Conservation (phyloP, 176 grass and related monocot species). For the Musa acuminata region DNA sequence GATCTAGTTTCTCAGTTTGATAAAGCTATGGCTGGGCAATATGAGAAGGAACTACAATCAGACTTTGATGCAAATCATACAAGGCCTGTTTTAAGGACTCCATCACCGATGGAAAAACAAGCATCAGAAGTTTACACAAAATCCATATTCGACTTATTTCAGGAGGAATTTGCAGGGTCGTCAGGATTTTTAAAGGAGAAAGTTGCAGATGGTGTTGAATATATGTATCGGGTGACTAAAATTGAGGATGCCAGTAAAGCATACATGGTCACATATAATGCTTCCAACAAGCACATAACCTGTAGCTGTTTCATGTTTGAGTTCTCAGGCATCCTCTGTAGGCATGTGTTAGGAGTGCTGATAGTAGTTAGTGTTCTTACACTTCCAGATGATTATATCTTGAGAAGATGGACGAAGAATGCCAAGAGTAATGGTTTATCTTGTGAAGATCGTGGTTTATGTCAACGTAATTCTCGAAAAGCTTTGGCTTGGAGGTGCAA, state of each 20-base stretch:
- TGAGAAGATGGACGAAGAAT: slow-evolving; percentile 45
- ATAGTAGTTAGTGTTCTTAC: slow-evolving; percentile 16
- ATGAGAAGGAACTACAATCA: slow-evolving; percentile 45
- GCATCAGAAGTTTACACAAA: slow-evolving; percentile 47
- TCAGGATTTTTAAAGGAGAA: slow-evolving; percentile 29
- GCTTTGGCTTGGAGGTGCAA: slow-evolving; percentile 31
- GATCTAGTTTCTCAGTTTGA: slow-evolving; percentile 60
- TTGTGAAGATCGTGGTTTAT: background rate
- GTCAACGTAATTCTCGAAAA: slow-evolving; percentile 18
- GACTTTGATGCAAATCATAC: slow-evolving; percentile 26
- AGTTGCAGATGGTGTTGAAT: slow-evolving; percentile 21
- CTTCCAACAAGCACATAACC: slow-evolving; percentile 24
- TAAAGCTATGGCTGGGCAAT: slow-evolving; percentile 32
- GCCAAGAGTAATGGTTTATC: slow-evolving; percentile 31
- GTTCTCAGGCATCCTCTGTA: slow-evolving; percentile 36
- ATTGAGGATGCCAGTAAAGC: slow-evolving; percentile 24
- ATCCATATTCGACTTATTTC: slow-evolving; percentile 42
- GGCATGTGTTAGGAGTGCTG: slow-evolving; percentile 34
- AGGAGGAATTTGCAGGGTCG: slow-evolving; percentile 42
- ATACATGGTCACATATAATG: slow-evolving; percentile 37
- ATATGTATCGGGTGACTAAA: slow-evolving; percentile 36
- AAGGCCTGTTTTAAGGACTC: slow-evolving; percentile 38
- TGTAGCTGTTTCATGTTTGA: slow-evolving; percentile 55
- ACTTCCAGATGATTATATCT: slow-evolving; percentile 36
- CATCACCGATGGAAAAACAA: slow-evolving; percentile 53